Conservation (phyloP, 1,139 yeast genomes). For the Hemisphaericaspora xylanilytica region DNA sequence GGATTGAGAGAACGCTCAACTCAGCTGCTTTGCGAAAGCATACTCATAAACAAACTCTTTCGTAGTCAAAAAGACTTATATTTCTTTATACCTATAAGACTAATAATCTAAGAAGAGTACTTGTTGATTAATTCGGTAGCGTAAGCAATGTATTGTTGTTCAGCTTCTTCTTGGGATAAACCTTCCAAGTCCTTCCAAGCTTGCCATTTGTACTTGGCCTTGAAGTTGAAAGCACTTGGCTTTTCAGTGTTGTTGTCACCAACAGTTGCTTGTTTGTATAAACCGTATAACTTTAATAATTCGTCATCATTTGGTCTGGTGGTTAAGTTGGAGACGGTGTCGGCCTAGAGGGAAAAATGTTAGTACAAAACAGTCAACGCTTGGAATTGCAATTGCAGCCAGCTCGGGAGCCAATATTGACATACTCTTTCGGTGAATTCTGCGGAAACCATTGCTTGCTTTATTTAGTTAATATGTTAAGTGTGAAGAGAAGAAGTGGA, state of each 20-base stretch:
- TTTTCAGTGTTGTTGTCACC: constrained; percentile 88
- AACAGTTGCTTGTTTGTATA: constrained; percentile 94
- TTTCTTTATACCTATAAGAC: not conserved
- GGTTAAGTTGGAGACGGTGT: constrained; percentile 71
- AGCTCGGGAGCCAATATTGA: too few species aligned
- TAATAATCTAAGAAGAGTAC: constrained; percentile 27
- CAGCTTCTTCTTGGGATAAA: constrained; percentile 85
- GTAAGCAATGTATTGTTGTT: constrained; percentile 71
- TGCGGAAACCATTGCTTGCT: constrained; percentile 49
- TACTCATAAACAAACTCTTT: too few species aligned
- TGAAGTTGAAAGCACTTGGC: constrained; percentile 87
- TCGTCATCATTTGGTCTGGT: constrained; percentile 85
- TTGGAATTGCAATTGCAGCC: too few species aligned
- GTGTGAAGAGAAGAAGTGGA: too few species aligned
- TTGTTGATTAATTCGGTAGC: constrained; percentile 66
- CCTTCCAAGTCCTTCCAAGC: constrained; percentile 92
- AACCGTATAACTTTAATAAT: constrained; percentile 77
- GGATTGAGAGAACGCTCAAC: too few species aligned
- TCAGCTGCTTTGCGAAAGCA: too few species aligned
- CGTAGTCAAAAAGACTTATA: not conserved
- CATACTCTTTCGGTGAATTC: constrained; percentile 55
- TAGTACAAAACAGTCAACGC: not conserved
- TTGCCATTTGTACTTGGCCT: constrained; percentile 97
- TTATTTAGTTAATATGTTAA: too few species aligned
- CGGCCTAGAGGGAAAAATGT: constrained; percentile 51